Evolutionary conservation across 2,329 filamentous ascomycete species (phyloP).

Genomic region (Ophiostoma sp.): DNA sequence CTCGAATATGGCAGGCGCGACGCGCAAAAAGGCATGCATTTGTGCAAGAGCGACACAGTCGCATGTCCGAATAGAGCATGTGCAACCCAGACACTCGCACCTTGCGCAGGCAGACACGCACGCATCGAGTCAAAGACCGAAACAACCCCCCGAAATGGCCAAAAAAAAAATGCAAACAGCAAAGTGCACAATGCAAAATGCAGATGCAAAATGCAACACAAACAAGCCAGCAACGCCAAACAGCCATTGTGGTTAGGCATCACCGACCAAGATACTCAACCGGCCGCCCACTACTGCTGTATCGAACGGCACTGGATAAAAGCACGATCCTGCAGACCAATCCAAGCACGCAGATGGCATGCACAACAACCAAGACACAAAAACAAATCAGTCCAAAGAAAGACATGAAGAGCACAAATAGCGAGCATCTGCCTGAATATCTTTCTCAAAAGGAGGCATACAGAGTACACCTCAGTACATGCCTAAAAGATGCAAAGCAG

Average conservation of each 20-base stretch:
- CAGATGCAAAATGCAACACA: conserved; percentile 9
- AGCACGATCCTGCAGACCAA: conserved; percentile 2
- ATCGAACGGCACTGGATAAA: neutral
- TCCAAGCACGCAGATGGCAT: conserved; percentile 2
- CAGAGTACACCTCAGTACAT: too few relatives aligned
- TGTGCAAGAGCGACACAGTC: conserved; percentile 3
- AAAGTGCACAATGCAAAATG: neutral
- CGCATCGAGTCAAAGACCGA: neutral
- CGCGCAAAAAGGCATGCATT: neutral
- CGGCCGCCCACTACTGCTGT: neutral
- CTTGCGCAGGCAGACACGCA: neutral
- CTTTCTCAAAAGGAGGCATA: neutral
- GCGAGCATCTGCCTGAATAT: neutral
- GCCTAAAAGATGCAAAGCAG: neutral
- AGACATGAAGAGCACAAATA: neutral
- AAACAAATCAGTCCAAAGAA: neutral
- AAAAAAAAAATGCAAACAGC: neutral
- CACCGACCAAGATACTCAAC: neutral
- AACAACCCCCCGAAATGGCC: neutral
- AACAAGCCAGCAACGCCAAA: neutral
- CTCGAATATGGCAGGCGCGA: conserved; percentile 4
- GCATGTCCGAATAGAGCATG: neutral
- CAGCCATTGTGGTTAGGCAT: neutral
- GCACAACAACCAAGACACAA: conserved; percentile 3
- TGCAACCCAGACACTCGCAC: neutral